Base-by-base conservation (phyloP, 345 rosid genomes). In the Eucalyptus caleyi region DNA sequence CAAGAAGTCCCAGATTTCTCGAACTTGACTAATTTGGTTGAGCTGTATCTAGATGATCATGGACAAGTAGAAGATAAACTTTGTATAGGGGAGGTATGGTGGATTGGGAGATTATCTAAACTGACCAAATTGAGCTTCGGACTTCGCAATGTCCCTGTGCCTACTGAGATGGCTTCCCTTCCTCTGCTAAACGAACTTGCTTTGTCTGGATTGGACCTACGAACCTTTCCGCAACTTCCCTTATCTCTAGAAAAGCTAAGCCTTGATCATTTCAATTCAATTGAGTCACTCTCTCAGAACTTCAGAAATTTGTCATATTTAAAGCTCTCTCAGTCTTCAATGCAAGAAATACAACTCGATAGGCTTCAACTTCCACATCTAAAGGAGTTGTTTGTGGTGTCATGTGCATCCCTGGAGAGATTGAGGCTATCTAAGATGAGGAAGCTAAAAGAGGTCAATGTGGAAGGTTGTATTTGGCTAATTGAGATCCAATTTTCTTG, bases 281-380 rank as follows among this genome's bases (percentile, higher is more conserved):
- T 19, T 32, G 80, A 6, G 8, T 10, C 82, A 19, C 82, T 72
- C 45, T 34, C 45, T 34, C 26, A 1, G 2, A 72, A 72, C 26
- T 12, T 5, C 0, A 37, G 0, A 72, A 34, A 34, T 3, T 72
- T 72, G 45, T 72, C 82, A 34, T 18, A 4, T 34, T 10, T 72
- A 72, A 1, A 34, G 14, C 7, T 72, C 26, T 34, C 0, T 72
- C 0, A 1, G 2, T 34, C 44, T 19, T 3, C 45, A 37, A 72
- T 34, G 82, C 44, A 72, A 72, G 44, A 72, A 72, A 5, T 34
- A 16, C 45, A 34, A 19, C 82, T 9, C 0, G 14, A 72, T 34
- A 7, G 82, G 26, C 82, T 34, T 34, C 82, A 34, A 72, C 82
- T 72, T 72, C 82, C 82, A 34, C 8, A 34, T 11, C 45, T 72